A percentile compares a stretch with the other conserved stretches of the same genome.
Evolutionary conservation across 805 yeast genomes (phyloP).

Genomic region (Myxozyma geophila): DNA sequence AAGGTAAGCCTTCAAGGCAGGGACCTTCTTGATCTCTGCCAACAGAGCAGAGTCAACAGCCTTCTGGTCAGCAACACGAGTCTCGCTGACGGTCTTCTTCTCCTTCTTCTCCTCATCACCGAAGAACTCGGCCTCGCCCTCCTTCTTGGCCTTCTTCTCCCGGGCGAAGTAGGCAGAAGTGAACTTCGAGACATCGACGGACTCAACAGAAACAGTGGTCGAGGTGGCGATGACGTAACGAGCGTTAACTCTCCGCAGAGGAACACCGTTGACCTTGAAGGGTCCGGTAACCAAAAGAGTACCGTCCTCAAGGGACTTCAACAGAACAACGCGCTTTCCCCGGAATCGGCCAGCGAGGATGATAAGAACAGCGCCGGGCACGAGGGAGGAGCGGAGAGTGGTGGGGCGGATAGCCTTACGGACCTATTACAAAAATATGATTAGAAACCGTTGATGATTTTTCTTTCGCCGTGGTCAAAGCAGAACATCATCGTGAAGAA

Average conservation of each 20-base stretch:
- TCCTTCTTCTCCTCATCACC: constrained; percentile 73
- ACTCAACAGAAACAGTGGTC: constrained; percentile 79
- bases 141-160: constrained; percentile 81
- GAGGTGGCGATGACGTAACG: constrained; percentile 99
- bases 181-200: constrained; percentile 88
- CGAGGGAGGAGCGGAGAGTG: constrained; percentile 92
- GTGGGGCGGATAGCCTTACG: constrained; percentile 93
- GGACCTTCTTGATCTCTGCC: constrained; percentile 94
- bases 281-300: constrained; percentile 97
- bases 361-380: constrained; percentile 97
- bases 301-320: constrained; percentile 96
- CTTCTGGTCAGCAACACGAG: constrained; percentile 97
- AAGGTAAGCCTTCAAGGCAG: constrained; percentile 95
- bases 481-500: neutral
- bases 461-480: neutral
- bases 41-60: constrained; percentile 88
- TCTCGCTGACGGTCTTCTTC: constrained; percentile 87
- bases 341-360: constrained; percentile 99
- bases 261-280: constrained; percentile 99
- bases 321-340: constrained; percentile 99
- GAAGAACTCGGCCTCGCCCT: constrained; percentile 90
- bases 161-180: constrained; percentile 94
- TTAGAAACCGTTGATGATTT: neutral
- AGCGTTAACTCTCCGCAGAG: constrained; percentile 94
- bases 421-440: constrained; percentile 43